Evolutionary conservation across 495 filamentous ascomycete genomes (phyloP), one percentile per base, ranked within the genome.

Genomic region (Hypomontagnella submonticulosa): DNA sequence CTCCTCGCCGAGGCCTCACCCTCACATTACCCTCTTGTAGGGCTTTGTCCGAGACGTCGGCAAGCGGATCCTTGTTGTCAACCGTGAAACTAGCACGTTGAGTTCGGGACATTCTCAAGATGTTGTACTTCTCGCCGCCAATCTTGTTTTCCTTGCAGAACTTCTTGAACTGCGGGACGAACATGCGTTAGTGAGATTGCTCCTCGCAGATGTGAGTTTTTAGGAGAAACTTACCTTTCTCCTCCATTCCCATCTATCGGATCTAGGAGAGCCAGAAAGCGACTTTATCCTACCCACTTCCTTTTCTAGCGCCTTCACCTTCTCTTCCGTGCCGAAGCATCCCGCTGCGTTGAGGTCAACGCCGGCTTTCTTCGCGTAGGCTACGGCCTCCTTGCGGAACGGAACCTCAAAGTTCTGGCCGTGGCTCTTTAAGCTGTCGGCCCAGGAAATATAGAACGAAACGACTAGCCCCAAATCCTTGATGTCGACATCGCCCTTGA

Each of bases 201-300:
- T 20, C 9, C 4, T 54, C 8, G 42, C 18, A 3, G 20, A 32
- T 0, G 1, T 8, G 34, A 7, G 4, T n/a, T 11, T 7, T 8
- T 12, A 43, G 41, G 34, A 18, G 3, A 49, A 27, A 34, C 53
- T 46, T 41, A 63, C 66, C 44, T 69, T 60, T 43, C 46, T 59
- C 50, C 55, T 69, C 66, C 60, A 69, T 6, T 63, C 66, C 59
- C 59, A 63, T 37, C 54, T 60, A n/a, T 69, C 66, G 1, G 43
- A 16, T 36, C 52, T 63, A 6, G 60, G 16, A 10, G 13, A 15
- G 16, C 60, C 50, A 11, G 55, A 48, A 52, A 63, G 48, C 15
- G 66, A 43, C 54, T 63, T 60, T 5, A 69, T 69, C n/a, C 36
- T 63, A n/a, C 46, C 38, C 34, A 32, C 4, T 10, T 61, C 54